These are phyloP conservation scores for Herpotrichia juniperi DNA, from an alignment of 2,329 filamentous ascomycete species.

Conservation along the genomic window DNA sequence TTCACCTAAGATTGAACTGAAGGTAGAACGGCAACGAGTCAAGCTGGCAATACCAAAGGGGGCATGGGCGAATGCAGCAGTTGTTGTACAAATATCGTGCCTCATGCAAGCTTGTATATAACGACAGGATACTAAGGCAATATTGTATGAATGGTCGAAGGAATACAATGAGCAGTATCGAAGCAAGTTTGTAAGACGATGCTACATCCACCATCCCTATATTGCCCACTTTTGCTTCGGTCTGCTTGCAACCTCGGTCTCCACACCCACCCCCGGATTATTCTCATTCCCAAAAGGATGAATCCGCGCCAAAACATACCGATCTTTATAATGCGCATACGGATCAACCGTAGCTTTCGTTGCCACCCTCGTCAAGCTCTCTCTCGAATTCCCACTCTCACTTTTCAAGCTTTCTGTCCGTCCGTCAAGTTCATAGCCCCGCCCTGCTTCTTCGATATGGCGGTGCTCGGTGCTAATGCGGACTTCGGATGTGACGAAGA, in stretches of 20 bases:
- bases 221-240: conserved; percentile 32
- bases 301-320: conserved; percentile 27
- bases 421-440: conserved; percentile 28
- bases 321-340: conserved; percentile 23
- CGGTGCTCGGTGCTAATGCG: conserved; percentile 32
- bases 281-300: conserved; percentile 28
- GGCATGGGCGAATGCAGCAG: too few species aligned
- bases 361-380: conserved; percentile 9
- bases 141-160: neutral
- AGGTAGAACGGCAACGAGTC: too few species aligned
- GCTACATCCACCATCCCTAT: conserved; percentile 5
- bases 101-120: too few species aligned
- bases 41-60: too few species aligned
- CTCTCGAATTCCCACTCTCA: conserved; percentile 6
- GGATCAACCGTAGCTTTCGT: conserved; percentile 1
- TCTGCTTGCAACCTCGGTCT: conserved; percentile 28
- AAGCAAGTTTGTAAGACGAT: neutral
- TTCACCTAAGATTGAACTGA: too few species aligned
- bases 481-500: conserved; percentile 35
- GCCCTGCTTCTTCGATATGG: conserved; percentile 23
- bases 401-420: conserved; percentile 24
- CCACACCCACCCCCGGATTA: conserved; percentile 12
- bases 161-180: neutral
- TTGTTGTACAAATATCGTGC: too few species aligned
- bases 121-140: neutral